Evolutionary conservation across 192 early-diverging fungal species (phyloP), one percentile per base, ranked within the genome.

Genomic region (Coemansia sp.): DNA sequence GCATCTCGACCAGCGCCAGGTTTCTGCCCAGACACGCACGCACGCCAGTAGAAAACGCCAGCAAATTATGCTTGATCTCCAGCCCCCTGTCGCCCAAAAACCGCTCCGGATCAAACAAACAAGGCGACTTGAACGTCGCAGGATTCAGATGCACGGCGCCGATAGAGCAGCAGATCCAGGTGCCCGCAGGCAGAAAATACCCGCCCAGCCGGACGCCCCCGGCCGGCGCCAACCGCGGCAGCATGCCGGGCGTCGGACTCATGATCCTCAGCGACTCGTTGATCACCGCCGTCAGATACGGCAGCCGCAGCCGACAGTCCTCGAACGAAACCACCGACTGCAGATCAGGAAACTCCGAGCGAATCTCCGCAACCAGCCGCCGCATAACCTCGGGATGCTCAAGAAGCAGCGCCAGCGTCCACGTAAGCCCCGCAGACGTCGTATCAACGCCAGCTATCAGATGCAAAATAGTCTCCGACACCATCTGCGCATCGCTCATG

Each of bases 1-100:
- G 57, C 82, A 85, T 72, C 56, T 83, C 82, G 6, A 82, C 55
- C 6, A 75, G 56, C 8, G 84, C 84, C 68, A 85, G 55, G 59
- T 79, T 75, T 20, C 72, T 64, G 19, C 82, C 82, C 39, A 82
- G 45, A 18, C 84, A 85, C 4, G 79, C 71, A 5, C 83, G 78
- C 25, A 76, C 74, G n/a, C 84, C 84, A 4, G 62, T 72, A 0
- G 84, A 78, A 51, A 85, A 85, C 19, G 78, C 67, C 49, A 83
- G 11, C 66, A 75, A 19, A 49, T 66, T 74, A 5, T 61, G 60
- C 20, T 52, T 55, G 10, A 30, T 20, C 10, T 28, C 55, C 25
- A 65, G 60, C 2, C 32, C 18, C 1, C 30, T 39, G 0, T 47
- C 35, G 18, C 22, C 47, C 69, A 83, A 14, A 27, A 83, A 83